Evolutionary conservation across 2,329 filamentous ascomycete species (phyloP), one percentile per base, ranked within the genome.

Genomic region (Acephala macrosclerotiorum): DNA sequence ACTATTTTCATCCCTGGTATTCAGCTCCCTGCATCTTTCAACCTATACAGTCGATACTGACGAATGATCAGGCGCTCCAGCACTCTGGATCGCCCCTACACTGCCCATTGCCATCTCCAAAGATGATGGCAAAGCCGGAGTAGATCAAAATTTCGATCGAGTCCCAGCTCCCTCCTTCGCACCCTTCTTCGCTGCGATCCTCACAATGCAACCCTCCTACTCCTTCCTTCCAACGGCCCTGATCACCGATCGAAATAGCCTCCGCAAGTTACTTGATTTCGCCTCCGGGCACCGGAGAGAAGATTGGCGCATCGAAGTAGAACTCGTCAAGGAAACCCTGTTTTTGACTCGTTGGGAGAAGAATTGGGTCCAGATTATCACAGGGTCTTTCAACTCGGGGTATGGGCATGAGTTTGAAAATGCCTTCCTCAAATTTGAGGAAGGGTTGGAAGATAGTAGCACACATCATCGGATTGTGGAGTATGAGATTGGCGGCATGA

Each of bases 331-430:
- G 9, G 29, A 33, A 4, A 33, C 29, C 9, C 29, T 33, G 29
- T 33, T 33, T 33, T 33, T 33, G 29, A 33, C 29, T 33, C 29
- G 29, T 33, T 33, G 29, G 29, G 29, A 33, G 29, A 33, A 33
- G 29, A 33, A 33, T 33, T 33, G 29, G 18, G 40, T 25, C 16
- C 62, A 64, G 29, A 60, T 33, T 58, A 65, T 69, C 20, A 60
- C 68, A 25, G 67, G 69, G 11, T 8, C 47, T 20, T 55, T 58
- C 1, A 60, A 70, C 25, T 57, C 69, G 12, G 75, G 75, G 11
- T 79, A 73, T 56, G 77, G 77, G 1, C 72, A 75, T 59, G 71
- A 51, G n/a, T 78, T 79, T 53, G 77, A 77, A 61, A 61, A 69
- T 11, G 58, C 58, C 0, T 75, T 76, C 58, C 76, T 75, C 0